Conservation (phyloP, 192 early-diverging fungal species). For the Coemansia reversa region DNA sequence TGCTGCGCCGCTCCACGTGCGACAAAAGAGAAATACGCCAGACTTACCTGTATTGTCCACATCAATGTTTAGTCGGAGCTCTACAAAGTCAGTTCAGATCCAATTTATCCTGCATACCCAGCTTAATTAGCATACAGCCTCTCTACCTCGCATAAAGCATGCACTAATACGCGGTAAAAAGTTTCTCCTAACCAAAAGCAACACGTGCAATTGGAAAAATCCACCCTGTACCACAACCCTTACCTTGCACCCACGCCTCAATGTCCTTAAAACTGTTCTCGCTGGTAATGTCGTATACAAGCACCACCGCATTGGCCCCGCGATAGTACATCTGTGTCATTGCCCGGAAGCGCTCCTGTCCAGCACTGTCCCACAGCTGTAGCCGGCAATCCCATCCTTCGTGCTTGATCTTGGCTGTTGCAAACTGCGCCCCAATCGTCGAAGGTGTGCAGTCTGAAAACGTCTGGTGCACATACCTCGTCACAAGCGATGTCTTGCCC, state of each 20-base stretch:
- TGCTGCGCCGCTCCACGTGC: not conserved
- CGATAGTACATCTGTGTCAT: constrained; percentile 79
- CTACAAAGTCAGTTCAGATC: constrained; percentile 21
- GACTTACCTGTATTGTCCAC: constrained; percentile 60
- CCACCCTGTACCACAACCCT: not conserved
- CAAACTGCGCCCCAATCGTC: constrained; percentile 76
- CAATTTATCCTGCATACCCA: not conserved
- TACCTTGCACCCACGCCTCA: constrained; percentile 63
- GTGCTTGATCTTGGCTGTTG: constrained; percentile 72
- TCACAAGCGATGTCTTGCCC: constrained; percentile 78
- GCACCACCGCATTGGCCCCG: constrained; percentile 68
- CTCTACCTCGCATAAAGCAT: not conserved
- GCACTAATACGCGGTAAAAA: not conserved
- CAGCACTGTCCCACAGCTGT: constrained; percentile 75
- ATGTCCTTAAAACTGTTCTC: constrained; percentile 69
- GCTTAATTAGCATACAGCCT: not conserved
- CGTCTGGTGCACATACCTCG: constrained; percentile 71
- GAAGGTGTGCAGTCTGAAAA: constrained; percentile 73
- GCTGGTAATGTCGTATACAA: constrained; percentile 74
- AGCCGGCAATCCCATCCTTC: constrained; percentile 75
- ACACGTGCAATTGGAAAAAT: not conserved
- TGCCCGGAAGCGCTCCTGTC: constrained; percentile 73
- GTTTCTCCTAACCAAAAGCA: not conserved
- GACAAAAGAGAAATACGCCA: not conserved
- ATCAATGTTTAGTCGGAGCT: constrained; percentile 64